phyloP scores from a whole-genome alignment of 768 basidiomycete genomes.

The Suillus weaverae region DNA sequence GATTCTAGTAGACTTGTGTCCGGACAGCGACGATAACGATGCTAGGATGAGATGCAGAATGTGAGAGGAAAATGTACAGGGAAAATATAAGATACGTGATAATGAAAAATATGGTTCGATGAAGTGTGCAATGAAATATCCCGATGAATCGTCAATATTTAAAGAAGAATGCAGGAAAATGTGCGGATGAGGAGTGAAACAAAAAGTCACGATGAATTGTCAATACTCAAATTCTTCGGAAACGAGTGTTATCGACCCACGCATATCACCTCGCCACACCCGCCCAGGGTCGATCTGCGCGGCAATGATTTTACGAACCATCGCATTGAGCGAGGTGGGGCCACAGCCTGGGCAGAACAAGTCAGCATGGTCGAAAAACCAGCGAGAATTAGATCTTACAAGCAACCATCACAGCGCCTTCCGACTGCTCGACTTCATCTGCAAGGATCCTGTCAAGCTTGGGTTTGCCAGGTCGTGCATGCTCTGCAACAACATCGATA shows the following conservation, averaged over 20 bases:
- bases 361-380: not conserved
- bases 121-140: not conserved
- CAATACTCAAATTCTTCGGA: constrained; percentile 70
- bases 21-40: not conserved
- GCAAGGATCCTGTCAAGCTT: constrained; percentile 59
- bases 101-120: not conserved
- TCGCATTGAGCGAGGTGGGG: constrained; percentile 64
- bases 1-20: not conserved
- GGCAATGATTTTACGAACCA: constrained; percentile 66
- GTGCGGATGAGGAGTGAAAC: not conserved
- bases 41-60: not conserved
- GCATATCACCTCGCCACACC: constrained; percentile 54
- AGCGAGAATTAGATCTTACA: constrained; percentile 47
- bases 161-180: not conserved
- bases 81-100: not conserved
- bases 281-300: constrained; percentile 56
- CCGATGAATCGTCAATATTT: constrained; percentile 42
- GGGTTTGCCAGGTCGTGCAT: constrained; percentile 66
- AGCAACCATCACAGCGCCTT: constrained; percentile 62
- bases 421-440: constrained; percentile 59
- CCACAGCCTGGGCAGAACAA: constrained; percentile 58
- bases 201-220: constrained; percentile 13
- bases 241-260: constrained; percentile 58
- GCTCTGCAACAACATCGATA: constrained; percentile 58
- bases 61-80: not conserved